A percentile compares a stretch with the other conserved stretches of the same genome.
These are phyloP conservation scores for Sclerotinia nivalis DNA, from an alignment of 2,329 filamentous ascomycete species.

Conservation along the genomic window DNA sequence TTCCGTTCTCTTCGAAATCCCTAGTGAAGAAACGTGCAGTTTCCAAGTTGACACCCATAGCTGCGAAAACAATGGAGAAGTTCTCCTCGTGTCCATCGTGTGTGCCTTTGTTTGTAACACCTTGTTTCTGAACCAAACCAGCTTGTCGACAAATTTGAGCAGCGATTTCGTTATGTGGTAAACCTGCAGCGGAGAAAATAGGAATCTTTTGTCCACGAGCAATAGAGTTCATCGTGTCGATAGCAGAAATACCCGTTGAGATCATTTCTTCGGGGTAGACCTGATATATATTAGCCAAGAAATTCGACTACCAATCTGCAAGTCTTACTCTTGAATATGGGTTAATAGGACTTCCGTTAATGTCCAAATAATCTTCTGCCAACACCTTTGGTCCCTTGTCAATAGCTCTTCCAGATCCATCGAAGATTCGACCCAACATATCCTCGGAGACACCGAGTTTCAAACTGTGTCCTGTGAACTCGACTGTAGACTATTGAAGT, in stretches of 20 bases:
- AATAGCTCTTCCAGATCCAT: constrained; percentile 95
- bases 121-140: constrained; percentile 76
- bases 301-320: background rate
- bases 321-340: constrained; percentile 86
- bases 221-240: constrained; percentile 98
- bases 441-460: constrained; percentile 99
- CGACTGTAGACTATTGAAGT: constrained; percentile 76
- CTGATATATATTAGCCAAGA: constrained; percentile 47
- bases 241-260: constrained; percentile 97
- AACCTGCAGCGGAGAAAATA: constrained; percentile 97
- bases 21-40: constrained; percentile 97
- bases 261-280: constrained; percentile 99
- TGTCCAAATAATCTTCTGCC: constrained; percentile 96
- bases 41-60: constrained; percentile 99
- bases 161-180: constrained; percentile 99
- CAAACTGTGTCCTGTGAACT: constrained; percentile 95
- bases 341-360: constrained; percentile 98
- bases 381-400: constrained; percentile 99
- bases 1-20: constrained; percentile 99
- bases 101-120: constrained; percentile 84
- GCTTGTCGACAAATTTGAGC: constrained; percentile 98
- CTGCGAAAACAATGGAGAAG: constrained; percentile 99
- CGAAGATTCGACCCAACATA: constrained; percentile 98
- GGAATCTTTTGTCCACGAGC: constrained; percentile 99
- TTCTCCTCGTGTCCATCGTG: constrained; percentile 98